Conservation (phyloP, 345 rosid genomes). For the Salix caprea region DNA sequence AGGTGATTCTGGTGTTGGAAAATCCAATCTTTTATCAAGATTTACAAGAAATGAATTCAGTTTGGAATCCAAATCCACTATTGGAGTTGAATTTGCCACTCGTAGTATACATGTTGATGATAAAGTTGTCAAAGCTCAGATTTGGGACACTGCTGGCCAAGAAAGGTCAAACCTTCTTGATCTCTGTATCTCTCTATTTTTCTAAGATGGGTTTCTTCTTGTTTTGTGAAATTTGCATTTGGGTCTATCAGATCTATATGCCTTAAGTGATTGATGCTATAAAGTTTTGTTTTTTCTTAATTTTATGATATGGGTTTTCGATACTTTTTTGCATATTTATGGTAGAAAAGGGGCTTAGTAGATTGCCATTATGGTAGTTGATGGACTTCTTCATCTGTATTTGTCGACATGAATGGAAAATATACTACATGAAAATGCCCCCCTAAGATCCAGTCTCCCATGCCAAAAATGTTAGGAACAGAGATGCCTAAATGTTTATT, state of each 20-base stretch:
- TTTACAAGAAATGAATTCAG: constrained; percentile 27
- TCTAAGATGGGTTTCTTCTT: not conserved
- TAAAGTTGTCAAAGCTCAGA: constrained; percentile 27
- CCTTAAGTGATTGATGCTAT: not conserved
- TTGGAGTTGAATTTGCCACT: constrained; percentile 29
- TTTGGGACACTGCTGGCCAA: constrained; percentile 31
- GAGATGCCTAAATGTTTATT: not conserved
- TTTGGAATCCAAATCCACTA: constrained; percentile 27
- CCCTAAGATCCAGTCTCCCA: not conserved
- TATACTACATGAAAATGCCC: not conserved
- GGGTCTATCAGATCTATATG: not conserved
- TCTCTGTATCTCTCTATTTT: not conserved
- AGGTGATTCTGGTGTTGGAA: constrained; percentile 29
- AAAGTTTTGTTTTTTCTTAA: not conserved
- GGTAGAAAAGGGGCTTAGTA: not conserved
- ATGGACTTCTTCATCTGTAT: not conserved
- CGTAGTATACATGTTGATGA: constrained; percentile 30
- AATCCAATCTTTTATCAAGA: constrained; percentile 28
- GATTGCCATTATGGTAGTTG: not conserved
- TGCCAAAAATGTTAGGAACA: not conserved
- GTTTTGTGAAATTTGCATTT: not conserved
- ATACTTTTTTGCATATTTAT: not conserved
- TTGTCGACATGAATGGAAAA: not conserved
- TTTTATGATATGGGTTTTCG: not conserved
- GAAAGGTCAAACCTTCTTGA: constrained; percentile 10